Conservation (phyloP, 495 filamentous ascomycete genomes). For the Neurospora sp. region DNA sequence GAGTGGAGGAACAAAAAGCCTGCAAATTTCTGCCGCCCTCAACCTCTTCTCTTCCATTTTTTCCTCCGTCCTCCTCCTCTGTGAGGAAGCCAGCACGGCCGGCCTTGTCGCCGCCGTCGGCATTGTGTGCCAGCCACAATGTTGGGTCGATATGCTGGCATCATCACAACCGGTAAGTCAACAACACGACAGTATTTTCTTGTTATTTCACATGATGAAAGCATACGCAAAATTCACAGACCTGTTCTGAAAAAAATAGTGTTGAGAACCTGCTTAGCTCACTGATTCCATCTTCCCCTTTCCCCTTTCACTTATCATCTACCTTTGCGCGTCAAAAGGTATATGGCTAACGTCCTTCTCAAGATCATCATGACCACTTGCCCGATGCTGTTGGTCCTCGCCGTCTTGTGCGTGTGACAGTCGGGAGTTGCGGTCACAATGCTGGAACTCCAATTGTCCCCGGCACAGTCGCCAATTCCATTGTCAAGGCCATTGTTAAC, state of each 20-base stretch:
- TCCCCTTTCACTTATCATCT: background rate
- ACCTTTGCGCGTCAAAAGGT: background rate
- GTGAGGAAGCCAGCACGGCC: background rate
- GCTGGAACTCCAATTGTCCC: background rate
- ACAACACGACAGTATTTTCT: background rate
- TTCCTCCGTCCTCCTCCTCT: background rate
- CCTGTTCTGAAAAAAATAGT: conserved; percentile 44
- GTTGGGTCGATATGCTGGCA: background rate
- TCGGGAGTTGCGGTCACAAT: background rate
- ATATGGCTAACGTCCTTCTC: background rate
- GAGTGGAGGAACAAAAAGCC: background rate
- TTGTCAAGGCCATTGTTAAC: background rate
- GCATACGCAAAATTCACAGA: conserved; percentile 40
- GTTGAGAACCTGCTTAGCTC: conserved; percentile 39
- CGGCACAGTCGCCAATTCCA: background rate
- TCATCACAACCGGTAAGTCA: background rate
- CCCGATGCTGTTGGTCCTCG: background rate
- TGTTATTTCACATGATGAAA: conserved; percentile 32
- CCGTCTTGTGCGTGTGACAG: background rate
- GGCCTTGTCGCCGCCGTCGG: background rate
- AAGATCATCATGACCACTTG: background rate
- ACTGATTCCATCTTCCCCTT: conserved; percentile 18
- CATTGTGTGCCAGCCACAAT: background rate
- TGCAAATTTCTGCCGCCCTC: background rate
- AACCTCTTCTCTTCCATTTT: background rate